These are phyloP conservation scores for Vanilla planifolia DNA, from an alignment of 106 monocot genomes.

Conservation along the genomic window DNA sequence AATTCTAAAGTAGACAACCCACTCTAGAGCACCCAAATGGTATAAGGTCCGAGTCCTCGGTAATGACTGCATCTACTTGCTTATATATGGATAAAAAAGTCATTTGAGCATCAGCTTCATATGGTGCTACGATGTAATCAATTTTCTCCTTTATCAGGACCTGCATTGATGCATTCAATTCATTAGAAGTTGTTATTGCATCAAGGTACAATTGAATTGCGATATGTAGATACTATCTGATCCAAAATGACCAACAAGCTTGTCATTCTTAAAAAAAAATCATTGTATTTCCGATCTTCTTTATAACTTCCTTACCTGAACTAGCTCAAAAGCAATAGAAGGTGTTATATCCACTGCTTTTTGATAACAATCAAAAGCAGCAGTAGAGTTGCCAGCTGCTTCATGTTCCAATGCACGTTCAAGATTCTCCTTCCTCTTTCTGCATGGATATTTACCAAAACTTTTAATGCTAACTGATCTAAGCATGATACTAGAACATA, in stretches of 20 bases:
- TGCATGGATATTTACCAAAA: constrained; percentile 16
- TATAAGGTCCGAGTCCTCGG: constrained; percentile 94
- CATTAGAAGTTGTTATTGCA: neutral
- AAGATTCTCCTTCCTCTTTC: constrained; percentile 87
- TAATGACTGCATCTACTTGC: constrained; percentile 90
- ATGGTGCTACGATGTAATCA: constrained; percentile 95
- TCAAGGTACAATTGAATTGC: neutral
- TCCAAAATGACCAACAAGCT: no score
- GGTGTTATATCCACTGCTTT: constrained; percentile 99
- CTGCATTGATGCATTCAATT: constrained; percentile 21
- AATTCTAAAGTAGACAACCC: constrained; percentile 10
- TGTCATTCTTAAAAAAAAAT: no score
- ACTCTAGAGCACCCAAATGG: constrained; percentile 98
- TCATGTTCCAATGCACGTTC: constrained; percentile 88
- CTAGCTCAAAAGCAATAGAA: constrained; percentile 70
- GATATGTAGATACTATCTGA: neutral
- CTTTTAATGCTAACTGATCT: neutral
- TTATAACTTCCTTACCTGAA: constrained; percentile 65
- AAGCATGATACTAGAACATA: neutral
- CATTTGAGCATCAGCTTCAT: constrained; percentile 99
- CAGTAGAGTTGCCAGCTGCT: constrained; percentile 65
- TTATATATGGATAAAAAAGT: constrained; percentile 81
- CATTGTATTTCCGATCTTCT: no score
- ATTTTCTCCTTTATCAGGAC: constrained; percentile 78
- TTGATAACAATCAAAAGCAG: constrained; percentile 94